Evolutionary conservation across 495 filamentous ascomycete genomes (phyloP).

Genomic region (Chaetomium cochliodes): DNA sequence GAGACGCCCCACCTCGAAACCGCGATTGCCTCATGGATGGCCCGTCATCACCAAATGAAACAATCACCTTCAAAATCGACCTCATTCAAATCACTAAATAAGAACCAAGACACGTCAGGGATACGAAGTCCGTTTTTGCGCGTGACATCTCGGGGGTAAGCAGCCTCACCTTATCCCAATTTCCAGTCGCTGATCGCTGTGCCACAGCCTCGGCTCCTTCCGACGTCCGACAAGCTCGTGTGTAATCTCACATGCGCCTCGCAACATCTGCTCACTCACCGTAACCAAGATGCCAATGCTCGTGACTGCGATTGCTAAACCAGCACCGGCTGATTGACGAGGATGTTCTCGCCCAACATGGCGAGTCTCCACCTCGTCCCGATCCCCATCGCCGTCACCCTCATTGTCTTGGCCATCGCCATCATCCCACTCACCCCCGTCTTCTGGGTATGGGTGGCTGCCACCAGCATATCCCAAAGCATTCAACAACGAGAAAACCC

Average conservation of each 20-base stretch:
- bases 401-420: conserved; percentile 7
- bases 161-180: no score
- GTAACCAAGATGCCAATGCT: no score
- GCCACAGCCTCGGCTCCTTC: conserved; percentile 1
- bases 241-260: background rate
- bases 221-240: background rate
- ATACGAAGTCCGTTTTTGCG: no score
- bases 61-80: background rate
- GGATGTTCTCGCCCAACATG: conserved; percentile 4
- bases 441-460: background rate
- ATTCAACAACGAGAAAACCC: background rate
- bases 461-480: background rate
- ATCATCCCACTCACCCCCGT: conserved; percentile 4
- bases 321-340: background rate
- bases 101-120: no score
- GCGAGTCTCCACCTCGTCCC: conserved; percentile 10
- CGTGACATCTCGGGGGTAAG: no score
- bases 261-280: background rate
- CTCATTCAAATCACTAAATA: no score
- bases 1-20: background rate
- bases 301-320: no score
- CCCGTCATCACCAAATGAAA: background rate
- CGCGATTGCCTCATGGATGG: no score
- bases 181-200: background rate
- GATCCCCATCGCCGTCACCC: conserved; percentile 15